Percentiles rank a stretch among this genome's conserved stretches.
phyloP scores from a whole-genome alignment of 2,329 filamentous ascomycete species.

The Ophiostoma perfectum region DNA sequence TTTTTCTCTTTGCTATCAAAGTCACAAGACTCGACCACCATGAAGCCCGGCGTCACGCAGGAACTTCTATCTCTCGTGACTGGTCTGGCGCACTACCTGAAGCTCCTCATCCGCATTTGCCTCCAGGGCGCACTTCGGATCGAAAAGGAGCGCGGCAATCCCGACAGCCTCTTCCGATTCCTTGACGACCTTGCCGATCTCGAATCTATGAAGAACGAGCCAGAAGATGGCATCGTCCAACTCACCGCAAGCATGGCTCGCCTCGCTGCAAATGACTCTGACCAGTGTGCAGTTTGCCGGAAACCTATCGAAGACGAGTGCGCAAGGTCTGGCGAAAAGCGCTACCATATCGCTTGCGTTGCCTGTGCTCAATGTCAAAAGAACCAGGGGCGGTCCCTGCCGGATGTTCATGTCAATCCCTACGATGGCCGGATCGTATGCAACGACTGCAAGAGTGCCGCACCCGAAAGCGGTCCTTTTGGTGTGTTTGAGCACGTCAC shows the following conservation, averaged over 20 bases:
- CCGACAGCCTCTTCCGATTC: conserved; percentile 74
- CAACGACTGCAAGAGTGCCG: conserved; percentile 55
- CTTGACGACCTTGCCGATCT: conserved; percentile 77
- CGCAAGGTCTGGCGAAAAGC: conserved; percentile 63
- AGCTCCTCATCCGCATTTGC: conserved; percentile 94
- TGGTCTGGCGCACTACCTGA: conserved; percentile 92
- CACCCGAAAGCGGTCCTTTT: conserved; percentile 42
- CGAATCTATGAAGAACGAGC: conserved; percentile 65
- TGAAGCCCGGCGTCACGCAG: conserved; percentile 92
- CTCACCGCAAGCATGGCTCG: conserved; percentile 59
- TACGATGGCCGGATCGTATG: conserved; percentile 67
- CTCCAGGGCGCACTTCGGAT: conserved; percentile 87
- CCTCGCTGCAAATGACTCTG: conserved; percentile 69
- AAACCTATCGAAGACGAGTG: conserved; percentile 95
- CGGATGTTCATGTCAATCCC: conserved; percentile 66
- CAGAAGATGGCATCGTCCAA: conserved; percentile 51
- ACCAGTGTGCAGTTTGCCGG: conserved; percentile 76
- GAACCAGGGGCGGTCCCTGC: conserved; percentile 63
- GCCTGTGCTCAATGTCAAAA: conserved; percentile 61
- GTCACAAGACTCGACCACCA: conserved; percentile 82
- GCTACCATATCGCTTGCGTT: conserved; percentile 81
- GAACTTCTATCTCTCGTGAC: conserved; percentile 97
- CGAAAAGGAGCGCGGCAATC: conserved; percentile 72
- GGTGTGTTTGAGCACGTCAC: conserved; percentile 65
- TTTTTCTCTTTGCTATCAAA: conserved; percentile 95